Evolutionary conservation across 139 green algal genomes (phyloP), one percentile per base, ranked within the genome.

Genomic region (Eudorina sp.): DNA sequence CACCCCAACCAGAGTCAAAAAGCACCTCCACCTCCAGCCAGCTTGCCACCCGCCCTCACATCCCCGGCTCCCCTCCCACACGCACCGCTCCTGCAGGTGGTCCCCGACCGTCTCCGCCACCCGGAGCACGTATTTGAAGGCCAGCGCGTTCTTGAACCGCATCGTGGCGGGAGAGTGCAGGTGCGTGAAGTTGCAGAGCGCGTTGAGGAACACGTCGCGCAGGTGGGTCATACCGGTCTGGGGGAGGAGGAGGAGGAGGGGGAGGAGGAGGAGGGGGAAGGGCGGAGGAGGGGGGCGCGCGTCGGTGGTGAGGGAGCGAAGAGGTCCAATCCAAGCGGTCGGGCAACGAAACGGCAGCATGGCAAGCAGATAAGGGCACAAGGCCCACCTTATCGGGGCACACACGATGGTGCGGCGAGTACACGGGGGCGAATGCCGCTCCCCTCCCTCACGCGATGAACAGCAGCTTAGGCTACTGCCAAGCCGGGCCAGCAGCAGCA

Each of bases 71-170:
- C 64, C 46, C 13, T 2, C 51, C 4, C 16, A 14, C 55, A 34
- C 85, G 18, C 69, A 95, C 88, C 91, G 84, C 66, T 97, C 96
- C 31, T 91, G 86, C 87, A 98, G 90, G 77, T 95, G 78, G 87
- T 98, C 94, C 31, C 96, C 96, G 7, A 96, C 92, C 23, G 93
- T 89, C 62, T 97, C 91, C 19, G 94, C 94, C 46, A 97, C 94
- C 16, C 91, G 76, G 85, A 99, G 94, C 90, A 99, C 85, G 21
- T 88, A 83, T 83, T 93, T 97, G 91, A 98, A 97, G 3, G 96
- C 97, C n/a, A 94, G 83, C 0, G 94, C 97, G 87, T 98, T 97
- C 94, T 99, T 99, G 62, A 94, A 77, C 58, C 91, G 88, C 95
- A 95, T 95, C 51, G 80, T 91, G 64, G 79, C 72, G 55, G 84